Evolutionary conservation across 2,329 filamentous ascomycete genomes (phyloP), one percentile per base, ranked within the genome.

Genomic region (Monilinia laxa): DNA sequence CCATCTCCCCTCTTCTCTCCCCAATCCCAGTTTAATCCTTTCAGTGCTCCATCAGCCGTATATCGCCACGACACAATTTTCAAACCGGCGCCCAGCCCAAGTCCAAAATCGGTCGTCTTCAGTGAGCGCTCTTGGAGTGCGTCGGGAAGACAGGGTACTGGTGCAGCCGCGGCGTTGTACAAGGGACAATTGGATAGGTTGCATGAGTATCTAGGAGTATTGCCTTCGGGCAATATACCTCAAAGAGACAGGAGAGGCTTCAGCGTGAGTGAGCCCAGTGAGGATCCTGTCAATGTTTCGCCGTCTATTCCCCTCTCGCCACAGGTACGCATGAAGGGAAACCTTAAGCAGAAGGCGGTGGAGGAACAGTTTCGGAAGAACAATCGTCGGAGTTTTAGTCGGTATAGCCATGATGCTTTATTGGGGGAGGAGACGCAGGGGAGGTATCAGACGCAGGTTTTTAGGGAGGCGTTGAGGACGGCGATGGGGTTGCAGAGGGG

Each of bases 61-160:
- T 64, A 45, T 10, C 12, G 40, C n/a, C 51, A 64, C n/a, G 62
- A 64, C 3, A 64, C 62, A 1, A 64, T 64, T 1, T 64, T 64
- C 14, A n/a, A 23, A 6, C 23, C 51, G 11, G 38, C 35, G 2
- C 20, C 38, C 0, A 64, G 51, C 14, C 62, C 62, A 1, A 55
- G 51, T 47, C 62, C 62, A 1, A 64, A 55, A 10, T 45, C 35
- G 16, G 38, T 25, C 1, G 35, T 47, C 0, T 62, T 62, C 7
- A 62, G 58, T 9, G 42, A 62, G 2, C n/a, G 31, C 7, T 35
- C 45, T 1, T 35, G 62, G 31, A 35, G 38, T 64, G 51, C 23
- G 4, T 35, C 31, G 31, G 31, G 31, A 9, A 6, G 31, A 9
- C 31, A 35, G 31, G 31, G 31, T 2, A 40, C 31, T 16, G 55